Base-by-base conservation (phyloP, 164 flowering plant genomes). In the Malania oleifera region DNA sequence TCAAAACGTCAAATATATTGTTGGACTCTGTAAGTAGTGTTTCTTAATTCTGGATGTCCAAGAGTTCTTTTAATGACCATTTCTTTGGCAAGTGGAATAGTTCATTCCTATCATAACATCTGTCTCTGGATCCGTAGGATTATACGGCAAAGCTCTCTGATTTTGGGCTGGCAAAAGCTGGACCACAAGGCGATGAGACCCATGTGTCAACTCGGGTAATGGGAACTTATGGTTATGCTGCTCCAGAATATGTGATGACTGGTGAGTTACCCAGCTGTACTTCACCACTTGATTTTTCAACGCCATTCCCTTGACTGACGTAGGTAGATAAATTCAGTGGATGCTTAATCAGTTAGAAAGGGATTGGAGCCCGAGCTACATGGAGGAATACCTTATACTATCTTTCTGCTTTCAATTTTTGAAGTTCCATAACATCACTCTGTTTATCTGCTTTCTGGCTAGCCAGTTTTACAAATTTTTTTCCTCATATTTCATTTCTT, bases 211-310 rank as follows among this genome's bases (percentile, higher is more conserved):
- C 98, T 59, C 82, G 97, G 56, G 96, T 91, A 39, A 91, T 91
- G 97, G 97, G 97, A 46, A 91, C 97, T 34, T 86, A 87, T 75
- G 97, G 97, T 40, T 91, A 87, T 80, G 97, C 97, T 57, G 97
- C 96, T 27, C 97, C 98, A 23, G 98, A 86, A 69, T 91, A 88
- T 75, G 95, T 88, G n/a, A 91, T 91, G 98, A 91, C 96, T 49
- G 98, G 98, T 91, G 7, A 5, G 7, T 28, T 19, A 9, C 14
- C 7, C 18, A 43, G 22, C 20, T 23, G 14, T 15, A 12, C 12
- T 17, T 2, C n/a, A 20, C 25, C 3, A 19, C 14, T 46, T 46
- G 46, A 17, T 46, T 46, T 22, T 8, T 46, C 26, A 23, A 9
- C n/a, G 35, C 6, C 7, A 43, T 43, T 38, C 13, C 41, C 8